Percentiles rank a stretch among this genome's conserved stretches.
Evolutionary conservation across 1,284 basidiomycete species (phyloP).

Genomic region (Amylostereum areolatum): DNA sequence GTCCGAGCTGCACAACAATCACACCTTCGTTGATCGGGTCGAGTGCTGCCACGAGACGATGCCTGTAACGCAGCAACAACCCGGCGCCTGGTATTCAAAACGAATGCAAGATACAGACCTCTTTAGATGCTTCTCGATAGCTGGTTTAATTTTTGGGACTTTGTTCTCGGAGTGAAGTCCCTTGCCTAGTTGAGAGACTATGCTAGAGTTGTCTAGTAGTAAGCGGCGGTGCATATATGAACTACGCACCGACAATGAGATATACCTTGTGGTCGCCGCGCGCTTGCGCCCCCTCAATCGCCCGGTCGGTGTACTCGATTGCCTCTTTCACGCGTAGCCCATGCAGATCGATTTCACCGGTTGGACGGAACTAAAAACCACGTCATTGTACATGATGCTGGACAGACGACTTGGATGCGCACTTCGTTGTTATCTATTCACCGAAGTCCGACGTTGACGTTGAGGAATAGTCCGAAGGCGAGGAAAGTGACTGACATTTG

Average conservation of each 20-base stretch:
- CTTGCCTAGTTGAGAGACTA: constrained; percentile 31
- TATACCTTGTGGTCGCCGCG: constrained; percentile 67
- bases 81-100: not conserved
- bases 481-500: not conserved
- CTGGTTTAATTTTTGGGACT: constrained; percentile 88
- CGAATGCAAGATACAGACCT: constrained; percentile 41
- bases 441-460: too few species aligned
- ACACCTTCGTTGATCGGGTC: constrained; percentile 86
- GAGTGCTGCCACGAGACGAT: constrained; percentile 69
- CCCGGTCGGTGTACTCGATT: constrained; percentile 61
- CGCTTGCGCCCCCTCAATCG: constrained; percentile 62
- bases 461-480: not conserved
- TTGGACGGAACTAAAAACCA: constrained; percentile 67
- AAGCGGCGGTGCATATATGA: not conserved
- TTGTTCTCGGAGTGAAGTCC: constrained; percentile 83
- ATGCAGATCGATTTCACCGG: constrained; percentile 83
- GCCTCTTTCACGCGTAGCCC: constrained; percentile 94
- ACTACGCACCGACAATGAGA: constrained; percentile 78
- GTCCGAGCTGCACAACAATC: constrained; percentile 72
- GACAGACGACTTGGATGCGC: too few species aligned
- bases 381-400: constrained; percentile 3
- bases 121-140: constrained; percentile 83
- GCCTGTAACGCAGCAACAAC: constrained; percentile 33
- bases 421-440: constrained; percentile 78
- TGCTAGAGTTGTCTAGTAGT: not conserved